phyloP scores from a whole-genome alignment of 208 protist species.

The Novymonas esmeraldas region DNA sequence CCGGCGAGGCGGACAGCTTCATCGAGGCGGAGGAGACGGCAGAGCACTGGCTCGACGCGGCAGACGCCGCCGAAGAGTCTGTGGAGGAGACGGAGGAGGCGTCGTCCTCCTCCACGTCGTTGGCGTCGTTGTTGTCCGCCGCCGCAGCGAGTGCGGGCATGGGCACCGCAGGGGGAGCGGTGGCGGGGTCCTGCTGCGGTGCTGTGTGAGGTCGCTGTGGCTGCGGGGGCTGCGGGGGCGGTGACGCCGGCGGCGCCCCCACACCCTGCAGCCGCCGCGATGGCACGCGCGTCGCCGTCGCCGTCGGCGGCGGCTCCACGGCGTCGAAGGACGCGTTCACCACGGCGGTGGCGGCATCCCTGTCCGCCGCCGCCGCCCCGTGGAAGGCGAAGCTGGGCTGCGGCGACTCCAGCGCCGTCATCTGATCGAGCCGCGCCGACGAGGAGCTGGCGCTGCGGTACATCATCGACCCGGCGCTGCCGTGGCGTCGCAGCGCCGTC shows the following conservation, averaged over 20 bases:
- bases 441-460: slow-evolving; percentile 17
- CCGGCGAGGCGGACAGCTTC: background rate
- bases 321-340: slow-evolving; percentile 1
- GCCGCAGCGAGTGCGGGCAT: too few species aligned
- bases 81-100: slow-evolving; percentile 22
- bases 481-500: background rate
- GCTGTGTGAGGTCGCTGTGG: background rate
- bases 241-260: background rate
- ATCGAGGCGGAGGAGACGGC: slow-evolving; percentile 9
- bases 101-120: slow-evolving; percentile 15
- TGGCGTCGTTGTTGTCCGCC: background rate
- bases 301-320: slow-evolving; percentile 8
- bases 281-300: slow-evolving; percentile 1
- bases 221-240: background rate
- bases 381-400: slow-evolving; percentile 4
- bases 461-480: slow-evolving; percentile 8
- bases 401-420: slow-evolving; percentile 25
- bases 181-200: background rate
- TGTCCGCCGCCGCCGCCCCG: slow-evolving; percentile 9
- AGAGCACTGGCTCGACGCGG: background rate
- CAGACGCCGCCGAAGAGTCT: background rate
- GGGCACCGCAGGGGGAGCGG: too few species aligned
- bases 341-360: background rate
- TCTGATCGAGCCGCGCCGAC: slow-evolving; percentile 15
- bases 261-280: too few species aligned